Evolutionary conservation across 2,329 filamentous ascomycete species (phyloP), one percentile per base, ranked within the genome.

Genomic region (Colletotrichum cordylinicola): DNA sequence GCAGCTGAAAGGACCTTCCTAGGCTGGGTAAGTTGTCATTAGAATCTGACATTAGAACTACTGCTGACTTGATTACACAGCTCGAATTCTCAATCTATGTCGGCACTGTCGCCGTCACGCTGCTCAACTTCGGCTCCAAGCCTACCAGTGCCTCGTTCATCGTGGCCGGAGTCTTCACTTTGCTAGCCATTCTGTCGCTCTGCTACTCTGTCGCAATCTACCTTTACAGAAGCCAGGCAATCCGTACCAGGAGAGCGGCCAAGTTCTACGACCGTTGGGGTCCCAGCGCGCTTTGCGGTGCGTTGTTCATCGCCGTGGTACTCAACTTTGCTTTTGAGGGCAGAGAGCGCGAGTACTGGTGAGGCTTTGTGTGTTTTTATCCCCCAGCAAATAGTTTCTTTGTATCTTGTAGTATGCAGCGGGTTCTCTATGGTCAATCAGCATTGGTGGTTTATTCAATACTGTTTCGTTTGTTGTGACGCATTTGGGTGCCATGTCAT

Each of bases 71-170:
- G 52, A 77, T 74, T 15, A 35, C 65, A 33, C 78, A 94, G 94
- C 94, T 99, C 80, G 96, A 99, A 85, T 98, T 98, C 86, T 96
- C 94, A 66, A 98, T 98, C 82, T 96, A 98, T 82, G 93, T 99
- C 70, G 95, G 95, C 80, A 94, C 94, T 33, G 96, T 98, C 80
- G 95, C 96, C 15, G 93, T 94, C 9, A 95, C 95, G 0, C 88
- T 98, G 61, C 90, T 98, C 79, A 96, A 98, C 87, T 95, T 98
- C 83, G 92, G 94, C 80, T 84, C 85, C 13, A 90, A 90, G 78
- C 88, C 90, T 24, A 90, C 85, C 9, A 82, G 79, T 60, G 84
- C 92, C 24, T 92, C 93, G 8, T 92, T 98, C 78, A 87, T 91
- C 61, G 92, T 94, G 0, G 90, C 95, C 0, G 94, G 93, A 82